A percentile compares a stretch with the other conserved stretches of the same genome.
phyloP scores from a whole-genome alignment of 352 stramenopile species.

The Pythium apleroticum region DNA sequence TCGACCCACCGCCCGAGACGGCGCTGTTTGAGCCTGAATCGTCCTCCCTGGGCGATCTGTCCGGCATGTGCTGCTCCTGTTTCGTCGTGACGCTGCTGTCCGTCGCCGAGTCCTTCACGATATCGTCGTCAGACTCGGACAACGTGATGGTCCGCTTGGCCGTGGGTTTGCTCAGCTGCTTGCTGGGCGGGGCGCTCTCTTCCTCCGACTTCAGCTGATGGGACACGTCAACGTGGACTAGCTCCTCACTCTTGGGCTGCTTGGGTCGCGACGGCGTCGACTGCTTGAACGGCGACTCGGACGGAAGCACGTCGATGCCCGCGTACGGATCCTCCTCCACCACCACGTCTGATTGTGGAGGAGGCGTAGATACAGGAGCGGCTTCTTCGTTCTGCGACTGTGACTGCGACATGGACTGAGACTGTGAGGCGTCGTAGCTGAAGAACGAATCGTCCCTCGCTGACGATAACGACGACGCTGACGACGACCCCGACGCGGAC shows the following conservation, averaged over 20 bases:
- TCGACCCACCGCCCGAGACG: background rate
- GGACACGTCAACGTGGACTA: background rate
- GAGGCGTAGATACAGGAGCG: background rate
- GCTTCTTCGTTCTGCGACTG: background rate
- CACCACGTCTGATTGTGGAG: background rate
- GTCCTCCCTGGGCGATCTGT: background rate
- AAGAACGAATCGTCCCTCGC: background rate
- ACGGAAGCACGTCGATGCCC: background rate
- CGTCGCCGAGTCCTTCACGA: background rate
- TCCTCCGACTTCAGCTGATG: background rate
- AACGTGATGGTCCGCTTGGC: background rate
- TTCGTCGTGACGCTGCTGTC: background rate
- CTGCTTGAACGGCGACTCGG: background rate
- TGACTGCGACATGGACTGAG: background rate
- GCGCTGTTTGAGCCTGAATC: background rate
- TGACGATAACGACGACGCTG: background rate
- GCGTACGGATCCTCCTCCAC: background rate
- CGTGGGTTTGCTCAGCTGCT: background rate
- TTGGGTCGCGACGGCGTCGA: background rate
- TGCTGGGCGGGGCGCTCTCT: background rate
- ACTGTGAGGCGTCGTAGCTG: background rate
- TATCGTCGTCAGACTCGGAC: background rate
- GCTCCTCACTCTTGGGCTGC: background rate
- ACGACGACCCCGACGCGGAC: background rate
- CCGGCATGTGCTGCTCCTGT: background rate